Conservation (phyloP, 805 yeast genomes). For the Candida cerambycidarum region DNA sequence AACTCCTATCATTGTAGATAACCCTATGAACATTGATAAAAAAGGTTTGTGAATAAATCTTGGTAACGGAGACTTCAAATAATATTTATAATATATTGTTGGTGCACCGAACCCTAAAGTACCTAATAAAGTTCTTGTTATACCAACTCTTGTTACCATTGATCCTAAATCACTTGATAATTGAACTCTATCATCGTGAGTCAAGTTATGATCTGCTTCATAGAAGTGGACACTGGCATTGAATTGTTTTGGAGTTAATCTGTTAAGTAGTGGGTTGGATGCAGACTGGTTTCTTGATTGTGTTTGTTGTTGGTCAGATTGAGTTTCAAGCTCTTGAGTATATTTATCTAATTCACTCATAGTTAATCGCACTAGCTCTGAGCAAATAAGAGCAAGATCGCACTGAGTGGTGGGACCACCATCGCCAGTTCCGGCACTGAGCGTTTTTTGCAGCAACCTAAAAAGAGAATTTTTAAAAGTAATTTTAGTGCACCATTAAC, state of each 20-base stretch:
- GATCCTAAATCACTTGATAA: conserved; percentile 30
- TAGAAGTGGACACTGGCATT: conserved; percentile 39
- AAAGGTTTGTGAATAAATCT: conserved; percentile 30
- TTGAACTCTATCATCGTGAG: conserved; percentile 28
- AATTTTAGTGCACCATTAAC: too few relatives aligned
- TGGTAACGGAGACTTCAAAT: neutral
- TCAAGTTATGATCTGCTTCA: conserved; percentile 39
- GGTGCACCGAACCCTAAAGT: conserved; percentile 30
- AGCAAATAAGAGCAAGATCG: neutral
- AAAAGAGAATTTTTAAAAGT: too few relatives aligned
- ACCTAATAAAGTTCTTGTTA: conserved; percentile 27
- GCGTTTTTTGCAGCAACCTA: too few relatives aligned
- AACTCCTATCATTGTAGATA: conserved; percentile 23
- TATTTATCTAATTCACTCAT: conserved; percentile 7
- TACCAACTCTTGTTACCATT: conserved; percentile 23
- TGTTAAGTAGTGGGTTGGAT: conserved; percentile 29
- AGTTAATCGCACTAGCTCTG: neutral
- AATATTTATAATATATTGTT: conserved; percentile 23
- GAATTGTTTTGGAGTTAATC: conserved; percentile 34
- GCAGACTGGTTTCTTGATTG: neutral
- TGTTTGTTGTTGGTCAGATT: neutral
- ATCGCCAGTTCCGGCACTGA: too few relatives aligned
- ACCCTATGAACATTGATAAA: conserved; percentile 31
- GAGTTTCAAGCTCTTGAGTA: conserved; percentile 1
- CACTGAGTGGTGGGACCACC: too few relatives aligned